A percentile compares a stretch with the other conserved stretches of the same genome.
Conservation (phyloP, 1,284 basidiomycete genomes). For the Coniferiporia weirii region DNA sequence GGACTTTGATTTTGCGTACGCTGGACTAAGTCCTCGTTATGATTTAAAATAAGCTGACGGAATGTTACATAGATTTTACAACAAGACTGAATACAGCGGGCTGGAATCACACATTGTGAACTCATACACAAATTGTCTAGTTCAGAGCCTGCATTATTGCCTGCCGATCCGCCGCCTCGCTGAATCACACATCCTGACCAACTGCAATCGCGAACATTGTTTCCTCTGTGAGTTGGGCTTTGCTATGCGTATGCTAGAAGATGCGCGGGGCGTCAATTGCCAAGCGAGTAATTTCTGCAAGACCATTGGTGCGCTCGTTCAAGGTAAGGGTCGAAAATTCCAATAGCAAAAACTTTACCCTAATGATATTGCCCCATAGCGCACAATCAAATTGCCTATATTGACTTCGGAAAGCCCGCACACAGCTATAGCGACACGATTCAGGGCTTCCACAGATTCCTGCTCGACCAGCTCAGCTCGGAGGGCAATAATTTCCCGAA, state of each 20-base stretch:
- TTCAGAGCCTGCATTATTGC: conserved; percentile 89
- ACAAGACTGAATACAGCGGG: conserved; percentile 85
- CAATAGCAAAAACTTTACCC: neutral
- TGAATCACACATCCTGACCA: conserved; percentile 86
- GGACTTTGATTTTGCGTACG: conserved; percentile 95
- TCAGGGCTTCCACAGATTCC: conserved; percentile 92
- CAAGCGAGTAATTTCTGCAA: conserved; percentile 97
- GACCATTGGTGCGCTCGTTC: conserved; percentile 76
- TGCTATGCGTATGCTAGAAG: conserved; percentile 91
- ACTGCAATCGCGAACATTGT: conserved; percentile 87
- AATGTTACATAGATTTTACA: conserved; percentile 68
- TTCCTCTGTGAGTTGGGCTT: conserved; percentile 95
- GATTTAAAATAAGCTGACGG: conserved; percentile 2
- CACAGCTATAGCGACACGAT: conserved; percentile 85
- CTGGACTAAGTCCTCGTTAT: conserved; percentile 5
- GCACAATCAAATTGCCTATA: conserved; percentile 81
- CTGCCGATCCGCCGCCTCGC: conserved; percentile 76
- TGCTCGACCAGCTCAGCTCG: conserved; percentile 73
- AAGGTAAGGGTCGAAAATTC: conserved; percentile 45
- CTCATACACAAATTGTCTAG: conserved; percentile 92
- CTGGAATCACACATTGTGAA: conserved; percentile 97
- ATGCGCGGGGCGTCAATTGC: conserved; percentile 91
- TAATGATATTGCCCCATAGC: conserved; percentile 29
- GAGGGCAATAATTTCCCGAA: conserved; percentile 63
- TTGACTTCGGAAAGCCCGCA: conserved; percentile 78